These are phyloP conservation scores for Venturia asperata DNA, from an alignment of 2,329 filamentous ascomycete genomes.

Conservation along the genomic window DNA sequence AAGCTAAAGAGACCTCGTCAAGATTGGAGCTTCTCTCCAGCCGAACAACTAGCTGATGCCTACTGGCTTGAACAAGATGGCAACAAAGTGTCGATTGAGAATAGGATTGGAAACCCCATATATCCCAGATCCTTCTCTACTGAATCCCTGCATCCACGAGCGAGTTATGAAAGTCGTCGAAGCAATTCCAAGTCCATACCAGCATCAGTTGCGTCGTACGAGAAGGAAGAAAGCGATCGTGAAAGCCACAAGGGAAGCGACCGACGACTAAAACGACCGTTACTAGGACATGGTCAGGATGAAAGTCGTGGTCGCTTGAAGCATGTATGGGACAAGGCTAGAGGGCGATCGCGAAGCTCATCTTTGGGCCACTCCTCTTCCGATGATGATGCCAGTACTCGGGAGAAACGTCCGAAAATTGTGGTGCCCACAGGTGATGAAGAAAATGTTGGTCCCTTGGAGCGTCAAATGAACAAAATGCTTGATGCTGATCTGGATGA, in stretches of 20 bases:
- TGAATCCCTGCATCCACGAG: constrained; percentile 14
- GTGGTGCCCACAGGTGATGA: constrained; percentile 23
- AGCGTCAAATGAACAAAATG: constrained; percentile 38
- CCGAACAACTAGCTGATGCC: constrained; percentile 80
- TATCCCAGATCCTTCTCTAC: constrained; percentile 31
- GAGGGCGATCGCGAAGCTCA: constrained; percentile 27
- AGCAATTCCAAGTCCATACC: constrained; percentile 12
- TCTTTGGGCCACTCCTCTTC: constrained; percentile 30
- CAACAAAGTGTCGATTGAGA: constrained; percentile 75
- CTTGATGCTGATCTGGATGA: constrained; percentile 36
- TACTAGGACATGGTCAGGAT: constrained; percentile 28
- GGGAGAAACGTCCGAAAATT: constrained; percentile 40
- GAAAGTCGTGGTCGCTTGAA: constrained; percentile 29
- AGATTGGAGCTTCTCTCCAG: constrained; percentile 77
- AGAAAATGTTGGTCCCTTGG: constrained; percentile 41
- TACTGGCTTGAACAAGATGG: constrained; percentile 81
- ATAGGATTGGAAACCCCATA: constrained; percentile 67
- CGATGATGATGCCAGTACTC: constrained; percentile 39
- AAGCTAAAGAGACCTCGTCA: constrained; percentile 67
- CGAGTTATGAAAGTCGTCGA: constrained; percentile 18
- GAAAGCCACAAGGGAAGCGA: constrained; percentile 33
- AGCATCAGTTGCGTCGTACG: constrained; percentile 12
- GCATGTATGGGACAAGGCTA: constrained; percentile 28
- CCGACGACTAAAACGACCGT: constrained; percentile 32
- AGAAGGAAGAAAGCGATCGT: constrained; percentile 26